phyloP scores from a whole-genome alignment of 805 yeast species.

The Hemisphaericaspora nanyangensis region DNA sequence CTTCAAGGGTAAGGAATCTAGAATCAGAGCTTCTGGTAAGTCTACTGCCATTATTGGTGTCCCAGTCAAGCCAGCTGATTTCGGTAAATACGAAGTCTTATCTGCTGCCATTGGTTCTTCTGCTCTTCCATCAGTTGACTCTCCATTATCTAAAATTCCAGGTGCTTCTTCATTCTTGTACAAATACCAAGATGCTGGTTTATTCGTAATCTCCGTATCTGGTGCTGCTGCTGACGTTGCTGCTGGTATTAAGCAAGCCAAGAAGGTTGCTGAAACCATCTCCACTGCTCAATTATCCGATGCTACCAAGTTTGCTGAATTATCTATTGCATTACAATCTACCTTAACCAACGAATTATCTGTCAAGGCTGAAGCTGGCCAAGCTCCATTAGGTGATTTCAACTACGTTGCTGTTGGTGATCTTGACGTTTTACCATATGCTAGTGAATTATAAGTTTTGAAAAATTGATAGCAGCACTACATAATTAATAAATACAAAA shows the following conservation, averaged over 20 bases:
- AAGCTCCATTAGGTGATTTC: slow-evolving; percentile 53
- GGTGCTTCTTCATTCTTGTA: slow-evolving; percentile 52
- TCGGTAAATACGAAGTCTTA: slow-evolving; percentile 66
- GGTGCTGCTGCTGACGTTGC: slow-evolving; percentile 61
- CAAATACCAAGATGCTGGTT: slow-evolving; percentile 74
- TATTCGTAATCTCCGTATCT: slow-evolving; percentile 67
- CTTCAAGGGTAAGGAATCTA: slow-evolving; percentile 63
- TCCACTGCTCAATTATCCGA: slow-evolving; percentile 52
- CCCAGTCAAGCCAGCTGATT: slow-evolving; percentile 63
- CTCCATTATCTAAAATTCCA: slow-evolving; percentile 46
- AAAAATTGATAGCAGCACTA: not conserved
- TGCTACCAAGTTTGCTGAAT: slow-evolving; percentile 42
- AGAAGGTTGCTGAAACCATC: slow-evolving; percentile 35
- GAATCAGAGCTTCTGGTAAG: slow-evolving; percentile 60
- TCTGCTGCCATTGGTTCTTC: slow-evolving; percentile 61
- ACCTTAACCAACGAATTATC: slow-evolving; percentile 28
- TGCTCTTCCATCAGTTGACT: slow-evolving; percentile 52
- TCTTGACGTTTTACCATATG: slow-evolving; percentile 78
- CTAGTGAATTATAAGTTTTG: slow-evolving; percentile 74
- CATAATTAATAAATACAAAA: not conserved
- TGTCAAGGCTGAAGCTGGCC: slow-evolving; percentile 30
- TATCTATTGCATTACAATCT: slow-evolving; percentile 40
- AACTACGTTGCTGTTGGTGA: slow-evolving; percentile 91
- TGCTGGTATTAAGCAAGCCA: slow-evolving; percentile 57
- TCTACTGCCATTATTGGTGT: slow-evolving; percentile 79